Evolutionary conservation across 495 filamentous ascomycete species (phyloP).

Genomic region (Aspergillus nidulans): DNA sequence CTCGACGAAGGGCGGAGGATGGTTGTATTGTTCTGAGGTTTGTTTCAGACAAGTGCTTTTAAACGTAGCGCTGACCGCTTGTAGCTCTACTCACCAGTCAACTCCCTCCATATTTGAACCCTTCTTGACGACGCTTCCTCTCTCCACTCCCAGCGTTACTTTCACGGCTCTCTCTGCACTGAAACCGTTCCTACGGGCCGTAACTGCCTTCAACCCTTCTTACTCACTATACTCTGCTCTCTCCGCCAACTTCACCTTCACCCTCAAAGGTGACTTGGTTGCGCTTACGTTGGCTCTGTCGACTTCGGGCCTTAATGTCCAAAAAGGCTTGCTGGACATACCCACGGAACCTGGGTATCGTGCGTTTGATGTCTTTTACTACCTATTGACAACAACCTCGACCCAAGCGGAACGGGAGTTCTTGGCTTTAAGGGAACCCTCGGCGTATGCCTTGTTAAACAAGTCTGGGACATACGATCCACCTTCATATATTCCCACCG

Average conservation of each 20-base stretch:
- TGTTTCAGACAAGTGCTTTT: slow-evolving; percentile 12
- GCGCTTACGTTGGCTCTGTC: slow-evolving; percentile 74
- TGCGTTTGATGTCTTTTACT: slow-evolving; percentile 99
- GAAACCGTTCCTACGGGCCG: slow-evolving; percentile 78
- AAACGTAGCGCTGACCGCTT: background rate
- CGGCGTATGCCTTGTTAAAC: slow-evolving; percentile 71
- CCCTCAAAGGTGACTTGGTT: slow-evolving; percentile 71
- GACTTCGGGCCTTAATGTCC: slow-evolving; percentile 81
- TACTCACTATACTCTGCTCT: slow-evolving; percentile 77
- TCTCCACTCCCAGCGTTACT: slow-evolving; percentile 67
- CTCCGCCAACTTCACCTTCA: slow-evolving; percentile 74
- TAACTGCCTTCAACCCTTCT: slow-evolving; percentile 85
- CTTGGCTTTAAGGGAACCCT: slow-evolving; percentile 75
- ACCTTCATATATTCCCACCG: slow-evolving; percentile 85
- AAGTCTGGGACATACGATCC: slow-evolving; percentile 82
- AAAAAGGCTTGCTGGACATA: slow-evolving; percentile 74
- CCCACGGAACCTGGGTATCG: slow-evolving; percentile 76
- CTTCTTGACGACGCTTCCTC: slow-evolving; percentile 74
- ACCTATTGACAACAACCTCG: slow-evolving; percentile 83
- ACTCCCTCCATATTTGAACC: slow-evolving; percentile 79
- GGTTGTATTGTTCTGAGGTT: slow-evolving; percentile 89
- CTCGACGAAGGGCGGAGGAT: slow-evolving; percentile 88
- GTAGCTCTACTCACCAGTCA: slow-evolving; percentile 80
- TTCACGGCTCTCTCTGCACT: slow-evolving; percentile 73
- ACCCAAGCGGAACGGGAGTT: slow-evolving; percentile 90